Evolutionary conservation across 140 eudicot species (phyloP).

Genomic region (Flaveria floridana): DNA sequence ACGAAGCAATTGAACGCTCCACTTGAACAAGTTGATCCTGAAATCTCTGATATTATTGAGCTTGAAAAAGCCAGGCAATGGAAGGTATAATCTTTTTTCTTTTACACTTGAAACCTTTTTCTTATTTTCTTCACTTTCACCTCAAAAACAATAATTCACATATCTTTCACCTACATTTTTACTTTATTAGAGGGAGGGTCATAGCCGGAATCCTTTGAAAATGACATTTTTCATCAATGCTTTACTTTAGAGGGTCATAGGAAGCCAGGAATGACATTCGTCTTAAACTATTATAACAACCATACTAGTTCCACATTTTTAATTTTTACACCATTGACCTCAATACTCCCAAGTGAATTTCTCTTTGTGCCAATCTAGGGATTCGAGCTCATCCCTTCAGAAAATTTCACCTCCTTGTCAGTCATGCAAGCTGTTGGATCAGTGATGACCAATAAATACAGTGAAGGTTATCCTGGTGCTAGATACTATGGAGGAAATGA

Average conservation of each 20-base stretch:
- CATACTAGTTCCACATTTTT: conserved; percentile 4
- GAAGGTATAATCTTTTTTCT: conserved; percentile 55
- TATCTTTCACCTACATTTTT: too few species aligned
- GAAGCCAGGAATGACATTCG: background rate
- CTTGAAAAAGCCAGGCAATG: conserved; percentile 98
- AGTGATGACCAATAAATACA: conserved; percentile 98
- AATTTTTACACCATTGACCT: background rate
- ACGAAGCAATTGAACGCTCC: conserved; percentile 97
- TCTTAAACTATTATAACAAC: background rate
- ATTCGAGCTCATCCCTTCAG: conserved; percentile 93
- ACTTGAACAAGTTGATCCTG: conserved; percentile 86
- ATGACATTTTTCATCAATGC: too few species aligned
- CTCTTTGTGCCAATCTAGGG: conserved; percentile 49
- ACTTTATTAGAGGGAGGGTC: too few species aligned
- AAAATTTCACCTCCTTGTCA: conserved; percentile 90
- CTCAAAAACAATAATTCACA: background rate
- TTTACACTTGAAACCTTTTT: background rate
- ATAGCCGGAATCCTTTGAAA: too few species aligned
- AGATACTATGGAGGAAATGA: conserved; percentile 99
- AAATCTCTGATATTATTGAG: conserved; percentile 94
- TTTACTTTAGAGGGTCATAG: too few species aligned
- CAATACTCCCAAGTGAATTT: conserved; percentile 16
- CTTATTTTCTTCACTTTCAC: background rate
- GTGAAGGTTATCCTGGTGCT: conserved; percentile 99
- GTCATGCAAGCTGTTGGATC: conserved; percentile 99